A percentile compares a stretch with the other conserved stretches of the same genome.
Conservation (phyloP, 495 filamentous ascomycete genomes). For the Pseudevernia furfuracea region DNA sequence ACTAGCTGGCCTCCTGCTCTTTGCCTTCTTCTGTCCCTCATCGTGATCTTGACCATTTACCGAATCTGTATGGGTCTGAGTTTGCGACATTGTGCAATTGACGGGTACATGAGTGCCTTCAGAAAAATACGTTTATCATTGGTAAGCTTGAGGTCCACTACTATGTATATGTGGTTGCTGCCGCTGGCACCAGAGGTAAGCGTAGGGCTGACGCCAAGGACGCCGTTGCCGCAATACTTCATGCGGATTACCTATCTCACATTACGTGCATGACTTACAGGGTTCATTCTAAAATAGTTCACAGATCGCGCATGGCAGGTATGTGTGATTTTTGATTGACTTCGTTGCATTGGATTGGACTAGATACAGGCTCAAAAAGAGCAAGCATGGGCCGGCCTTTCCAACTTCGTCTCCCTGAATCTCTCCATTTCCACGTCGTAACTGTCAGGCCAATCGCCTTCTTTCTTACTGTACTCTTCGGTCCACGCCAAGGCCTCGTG, state of each 20-base stretch:
- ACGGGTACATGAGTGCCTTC: conserved; percentile 9
- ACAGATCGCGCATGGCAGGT: not conserved
- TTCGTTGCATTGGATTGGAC: not conserved
- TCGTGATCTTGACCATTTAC: conserved; percentile 44
- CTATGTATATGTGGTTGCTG: not conserved
- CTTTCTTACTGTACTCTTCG: not conserved
- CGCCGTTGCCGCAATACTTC: not conserved
- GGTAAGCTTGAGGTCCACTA: not conserved
- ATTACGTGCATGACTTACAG: not conserved
- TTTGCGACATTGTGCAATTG: conserved; percentile 42
- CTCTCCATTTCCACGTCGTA: not conserved
- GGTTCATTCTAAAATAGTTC: not conserved
- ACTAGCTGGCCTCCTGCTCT: conserved; percentile 82
- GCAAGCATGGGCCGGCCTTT: not conserved
- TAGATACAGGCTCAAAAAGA: conserved; percentile 4
- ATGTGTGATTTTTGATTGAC: not conserved
- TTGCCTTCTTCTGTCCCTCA: conserved; percentile 63
- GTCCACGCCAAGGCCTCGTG: not conserved
- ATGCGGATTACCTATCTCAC: not conserved
- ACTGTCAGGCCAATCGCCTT: not conserved
- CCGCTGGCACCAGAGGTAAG: not conserved
- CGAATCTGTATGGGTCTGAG: conserved; percentile 41
- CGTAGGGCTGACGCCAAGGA: conserved; percentile 8
- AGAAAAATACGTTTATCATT: not conserved
- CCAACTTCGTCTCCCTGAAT: not conserved